Evolutionary conservation across 768 basidiomycete species (phyloP).

Genomic region (Leccinum subgranulosum): DNA sequence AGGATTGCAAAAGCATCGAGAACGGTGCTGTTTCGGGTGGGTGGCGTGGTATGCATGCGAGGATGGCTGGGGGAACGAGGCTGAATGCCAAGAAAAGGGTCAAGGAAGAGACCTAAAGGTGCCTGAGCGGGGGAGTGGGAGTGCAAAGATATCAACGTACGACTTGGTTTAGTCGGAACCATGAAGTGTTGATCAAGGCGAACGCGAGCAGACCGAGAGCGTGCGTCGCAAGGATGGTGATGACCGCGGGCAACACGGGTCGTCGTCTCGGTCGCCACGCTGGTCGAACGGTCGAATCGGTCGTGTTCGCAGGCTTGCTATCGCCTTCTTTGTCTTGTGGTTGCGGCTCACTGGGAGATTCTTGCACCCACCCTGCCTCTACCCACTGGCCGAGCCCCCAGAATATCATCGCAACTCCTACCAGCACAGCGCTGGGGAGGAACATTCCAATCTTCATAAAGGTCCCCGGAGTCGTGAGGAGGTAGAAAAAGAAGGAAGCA

Average conservation of each 20-base stretch:
- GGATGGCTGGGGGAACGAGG: conserved; percentile 31
- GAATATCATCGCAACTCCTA: conserved; percentile 84
- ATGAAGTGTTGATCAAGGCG: conserved; percentile 40
- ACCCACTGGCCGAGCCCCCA: conserved; percentile 76
- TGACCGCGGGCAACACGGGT: conserved; percentile 51
- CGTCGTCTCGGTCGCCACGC: conserved; percentile 36
- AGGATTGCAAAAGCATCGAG: conserved; percentile 57
- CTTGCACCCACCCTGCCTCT: conserved; percentile 53
- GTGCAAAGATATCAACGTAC: conserved; percentile 33
- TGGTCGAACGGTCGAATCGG: neutral
- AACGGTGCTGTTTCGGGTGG: conserved; percentile 34
- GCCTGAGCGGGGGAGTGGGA: conserved; percentile 2
- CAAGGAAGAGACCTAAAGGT: conserved; percentile 28
- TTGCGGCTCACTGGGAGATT: neutral
- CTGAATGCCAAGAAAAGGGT: conserved; percentile 30
- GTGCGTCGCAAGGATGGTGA: conserved; percentile 58
- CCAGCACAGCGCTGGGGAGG: conserved; percentile 81
- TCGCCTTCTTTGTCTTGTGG: conserved; percentile 6
- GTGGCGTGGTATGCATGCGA: conserved; percentile 27
- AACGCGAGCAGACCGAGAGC: conserved; percentile 52
- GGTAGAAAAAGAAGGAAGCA: conserved; percentile 97
- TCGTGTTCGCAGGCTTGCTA: conserved; percentile 10
- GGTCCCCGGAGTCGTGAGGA: conserved; percentile 48
- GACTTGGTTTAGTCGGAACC: conserved; percentile 39
- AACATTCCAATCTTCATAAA: conserved; percentile 92